Percentiles rank a stretch among this genome's conserved stretches.
phyloP scores from a whole-genome alignment of 2,329 filamentous ascomycete species.

The Aspergillus sp. region DNA sequence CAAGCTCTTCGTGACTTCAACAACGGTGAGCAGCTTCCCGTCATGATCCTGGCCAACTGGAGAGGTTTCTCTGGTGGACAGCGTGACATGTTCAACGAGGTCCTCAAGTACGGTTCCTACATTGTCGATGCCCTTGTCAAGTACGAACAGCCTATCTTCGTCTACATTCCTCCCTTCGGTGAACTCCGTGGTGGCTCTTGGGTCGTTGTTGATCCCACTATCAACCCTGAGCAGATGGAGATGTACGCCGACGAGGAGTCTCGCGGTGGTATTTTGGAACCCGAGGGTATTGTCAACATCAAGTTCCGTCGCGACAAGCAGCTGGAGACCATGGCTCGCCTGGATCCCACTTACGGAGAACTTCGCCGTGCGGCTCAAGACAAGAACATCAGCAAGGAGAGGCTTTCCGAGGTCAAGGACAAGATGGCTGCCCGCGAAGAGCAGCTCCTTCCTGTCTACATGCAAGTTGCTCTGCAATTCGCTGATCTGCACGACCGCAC shows the following conservation, averaged over 20 bases:
- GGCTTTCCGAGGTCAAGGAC: slow-evolving; percentile 75
- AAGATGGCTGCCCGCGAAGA: slow-evolving; percentile 85
- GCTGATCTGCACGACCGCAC: slow-evolving; percentile 96
- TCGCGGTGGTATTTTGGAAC: slow-evolving; percentile 95
- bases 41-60: slow-evolving; percentile 99
- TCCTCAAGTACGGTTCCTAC: slow-evolving; percentile 98
- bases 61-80: slow-evolving; percentile 99
- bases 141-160: slow-evolving; percentile 97
- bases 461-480: slow-evolving; percentile 93
- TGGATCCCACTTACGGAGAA: slow-evolving; percentile 78
- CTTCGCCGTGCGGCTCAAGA: slow-evolving; percentile 77
- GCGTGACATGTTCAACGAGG: slow-evolving; percentile 99
- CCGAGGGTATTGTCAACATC: slow-evolving; percentile 97
- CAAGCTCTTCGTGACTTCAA: slow-evolving; percentile 99
- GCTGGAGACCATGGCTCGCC: slow-evolving; percentile 92
- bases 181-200: slow-evolving; percentile 98
- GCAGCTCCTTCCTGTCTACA: slow-evolving; percentile 85
- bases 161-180: slow-evolving; percentile 95
- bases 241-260: slow-evolving; percentile 98
- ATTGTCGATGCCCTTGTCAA: slow-evolving; percentile 98
- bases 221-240: slow-evolving; percentile 95
- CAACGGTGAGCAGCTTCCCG: slow-evolving; percentile 92
- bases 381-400: slow-evolving; percentile 67
- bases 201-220: slow-evolving; percentile 98
- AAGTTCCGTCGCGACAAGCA: slow-evolving; percentile 98